These are phyloP conservation scores for Gyrodon lividus DNA, from an alignment of 768 basidiomycete species.

Conservation along the genomic window DNA sequence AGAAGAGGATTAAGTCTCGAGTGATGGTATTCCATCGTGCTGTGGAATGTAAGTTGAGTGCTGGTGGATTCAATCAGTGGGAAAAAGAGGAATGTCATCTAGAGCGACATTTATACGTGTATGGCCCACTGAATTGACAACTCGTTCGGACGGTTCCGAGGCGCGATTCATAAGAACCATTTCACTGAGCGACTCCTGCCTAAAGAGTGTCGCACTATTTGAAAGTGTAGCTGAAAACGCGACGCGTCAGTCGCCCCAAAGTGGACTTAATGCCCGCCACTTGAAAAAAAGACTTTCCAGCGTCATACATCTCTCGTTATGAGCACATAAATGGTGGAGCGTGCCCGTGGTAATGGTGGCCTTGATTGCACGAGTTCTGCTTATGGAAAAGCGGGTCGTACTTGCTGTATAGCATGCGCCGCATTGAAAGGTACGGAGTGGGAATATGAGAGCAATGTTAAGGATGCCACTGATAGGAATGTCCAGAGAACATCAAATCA, in stretches of 20 bases:
- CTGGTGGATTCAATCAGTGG: not conserved
- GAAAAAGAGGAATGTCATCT: not conserved
- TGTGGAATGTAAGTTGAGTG: slow-evolving; percentile 2
- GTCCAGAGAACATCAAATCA: not conserved
- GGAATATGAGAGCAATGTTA: not conserved
- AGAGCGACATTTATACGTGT: slow-evolving; percentile 17
- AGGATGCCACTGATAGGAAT: not conserved
- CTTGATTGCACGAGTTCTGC: no score
- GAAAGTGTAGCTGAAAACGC: no score
- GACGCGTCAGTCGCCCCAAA: slow-evolving; percentile 2
- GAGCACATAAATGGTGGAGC: slow-evolving; percentile 1
- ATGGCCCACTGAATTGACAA: not conserved
- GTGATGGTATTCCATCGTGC: slow-evolving; percentile 14
- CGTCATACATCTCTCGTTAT: not conserved
- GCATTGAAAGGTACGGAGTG: not conserved
- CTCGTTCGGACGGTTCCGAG: not conserved
- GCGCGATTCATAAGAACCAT: not conserved
- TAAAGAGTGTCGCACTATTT: not conserved
- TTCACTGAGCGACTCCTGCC: not conserved
- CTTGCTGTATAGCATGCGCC: slow-evolving; percentile 23
- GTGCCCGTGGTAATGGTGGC: slow-evolving; percentile 8
- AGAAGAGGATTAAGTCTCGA: slow-evolving; percentile 20
- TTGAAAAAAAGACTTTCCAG: not conserved
- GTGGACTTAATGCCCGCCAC: slow-evolving; percentile 8
- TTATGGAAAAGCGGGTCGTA: not conserved